These are phyloP conservation scores for Pseudogymnoascus sp. DNA, from an alignment of 2,329 filamentous ascomycete species.

Conservation along the genomic window DNA sequence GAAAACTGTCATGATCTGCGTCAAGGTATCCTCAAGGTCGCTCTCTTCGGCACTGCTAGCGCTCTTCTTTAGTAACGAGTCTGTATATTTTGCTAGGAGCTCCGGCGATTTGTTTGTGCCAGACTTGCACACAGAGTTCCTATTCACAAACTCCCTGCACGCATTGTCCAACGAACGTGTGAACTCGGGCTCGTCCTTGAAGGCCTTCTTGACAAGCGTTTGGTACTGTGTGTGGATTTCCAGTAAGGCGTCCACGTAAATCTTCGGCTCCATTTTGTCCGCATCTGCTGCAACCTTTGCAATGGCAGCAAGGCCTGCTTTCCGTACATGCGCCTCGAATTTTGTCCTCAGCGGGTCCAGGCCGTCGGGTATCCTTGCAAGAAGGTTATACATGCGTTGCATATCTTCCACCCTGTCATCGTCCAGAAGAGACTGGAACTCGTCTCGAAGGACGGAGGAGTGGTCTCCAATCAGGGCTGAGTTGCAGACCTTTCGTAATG, in stretches of 20 bases:
- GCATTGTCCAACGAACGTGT: constrained; percentile 94
- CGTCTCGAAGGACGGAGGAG: constrained; percentile 76
- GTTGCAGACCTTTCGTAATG: constrained; percentile 81
- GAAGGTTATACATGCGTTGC: constrained; percentile 88
- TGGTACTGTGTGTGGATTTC: constrained; percentile 94
- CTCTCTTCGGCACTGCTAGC: constrained; percentile 88
- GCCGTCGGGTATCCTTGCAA: constrained; percentile 83
- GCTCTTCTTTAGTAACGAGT: constrained; percentile 86
- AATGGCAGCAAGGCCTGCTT: constrained; percentile 79
- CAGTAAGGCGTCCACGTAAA: constrained; percentile 90
- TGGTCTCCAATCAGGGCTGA: constrained; percentile 85
- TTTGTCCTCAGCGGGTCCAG: constrained; percentile 78
- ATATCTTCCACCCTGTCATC: constrained; percentile 94
- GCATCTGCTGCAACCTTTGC: constrained; percentile 84
- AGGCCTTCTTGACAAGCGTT: constrained; percentile 82
- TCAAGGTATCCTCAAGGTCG: constrained; percentile 80
- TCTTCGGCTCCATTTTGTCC: constrained; percentile 88
- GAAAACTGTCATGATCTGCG: constrained; percentile 98
- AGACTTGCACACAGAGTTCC: constrained; percentile 91
- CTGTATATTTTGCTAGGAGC: constrained; percentile 89
- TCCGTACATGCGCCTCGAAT: constrained; percentile 89
- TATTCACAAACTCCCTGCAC: constrained; percentile 95
- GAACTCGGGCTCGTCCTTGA: constrained; percentile 93
- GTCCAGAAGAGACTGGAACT: constrained; percentile 90
- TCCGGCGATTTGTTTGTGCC: constrained; percentile 93